phyloP scores from a whole-genome alignment of 1,139 yeast species.

The Pneumocystis murina region DNA sequence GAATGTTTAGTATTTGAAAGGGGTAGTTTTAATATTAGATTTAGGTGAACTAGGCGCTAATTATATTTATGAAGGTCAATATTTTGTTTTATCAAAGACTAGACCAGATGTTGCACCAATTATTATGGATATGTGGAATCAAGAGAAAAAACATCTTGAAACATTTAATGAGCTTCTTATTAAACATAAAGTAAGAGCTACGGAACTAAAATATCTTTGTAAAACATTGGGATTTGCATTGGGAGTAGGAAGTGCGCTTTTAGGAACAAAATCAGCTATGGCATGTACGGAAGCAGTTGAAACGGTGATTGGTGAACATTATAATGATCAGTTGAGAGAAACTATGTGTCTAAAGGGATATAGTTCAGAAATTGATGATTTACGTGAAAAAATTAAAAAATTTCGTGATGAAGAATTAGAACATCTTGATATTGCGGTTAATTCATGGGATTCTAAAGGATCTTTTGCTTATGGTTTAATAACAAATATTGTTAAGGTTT shows the following conservation, averaged over 20 bases:
- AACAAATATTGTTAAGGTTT: conserved; percentile 68
- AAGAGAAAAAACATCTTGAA: conserved; percentile 77
- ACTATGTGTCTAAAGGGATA: conserved; percentile 44
- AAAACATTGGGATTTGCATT: conserved; percentile 73
- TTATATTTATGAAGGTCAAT: conserved; percentile 84
- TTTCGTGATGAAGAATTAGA: conserved; percentile 93
- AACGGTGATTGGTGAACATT: conserved; percentile 93
- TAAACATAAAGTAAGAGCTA: conserved; percentile 74
- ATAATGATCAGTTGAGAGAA: conserved; percentile 74
- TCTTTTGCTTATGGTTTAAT: conserved; percentile 84
- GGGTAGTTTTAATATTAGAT: background rate
- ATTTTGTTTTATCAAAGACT: conserved; percentile 52
- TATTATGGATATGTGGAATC: conserved; percentile 95
- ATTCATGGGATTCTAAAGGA: conserved; percentile 65
- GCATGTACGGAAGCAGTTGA: conserved; percentile 99
- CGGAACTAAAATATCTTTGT: conserved; percentile 84
- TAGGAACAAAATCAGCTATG: conserved; percentile 96
- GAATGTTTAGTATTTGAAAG: background rate
- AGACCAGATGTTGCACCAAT: conserved; percentile 47
- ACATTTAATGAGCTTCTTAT: conserved; percentile 69
- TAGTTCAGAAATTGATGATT: conserved; percentile 40
- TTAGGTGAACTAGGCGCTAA: conserved; percentile 93
- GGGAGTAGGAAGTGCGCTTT: conserved; percentile 74
- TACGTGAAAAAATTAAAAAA: conserved; percentile 50
- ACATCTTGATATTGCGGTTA: conserved; percentile 85